A percentile compares a stretch with the other conserved stretches of the same genome.
Evolutionary conservation across 257 asterid genomes (phyloP).

Genomic region (Oldenlandia corymbosa): DNA sequence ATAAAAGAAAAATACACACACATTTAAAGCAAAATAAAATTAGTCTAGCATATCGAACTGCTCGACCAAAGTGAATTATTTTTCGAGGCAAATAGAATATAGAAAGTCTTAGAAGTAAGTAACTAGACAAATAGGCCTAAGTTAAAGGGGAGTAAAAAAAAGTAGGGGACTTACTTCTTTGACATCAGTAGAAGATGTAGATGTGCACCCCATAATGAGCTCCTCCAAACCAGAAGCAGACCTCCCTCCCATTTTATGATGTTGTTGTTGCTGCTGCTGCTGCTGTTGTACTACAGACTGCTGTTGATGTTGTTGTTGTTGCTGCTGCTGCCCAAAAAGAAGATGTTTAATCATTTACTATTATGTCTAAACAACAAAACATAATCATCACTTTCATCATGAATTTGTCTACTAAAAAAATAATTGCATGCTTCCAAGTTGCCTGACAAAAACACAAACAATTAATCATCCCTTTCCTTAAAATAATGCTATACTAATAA

Average conservation of each 20-base stretch:
- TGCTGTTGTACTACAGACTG: constrained; percentile 48
- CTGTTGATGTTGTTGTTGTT: constrained; percentile 13
- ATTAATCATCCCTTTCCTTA: constrained; percentile 5
- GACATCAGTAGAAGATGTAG: constrained; percentile 56
- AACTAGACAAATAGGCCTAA: constrained; percentile 1
- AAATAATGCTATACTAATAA: not conserved
- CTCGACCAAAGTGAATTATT: no score
- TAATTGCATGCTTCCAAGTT: constrained; percentile 30
- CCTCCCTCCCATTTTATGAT: constrained; percentile 70
- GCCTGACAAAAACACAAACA: constrained; percentile 22
- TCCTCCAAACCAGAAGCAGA: constrained; percentile 96
- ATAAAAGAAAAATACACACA: no score
- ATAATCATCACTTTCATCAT: constrained; percentile 67
- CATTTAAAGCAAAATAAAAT: no score
- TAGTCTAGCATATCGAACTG: no score
- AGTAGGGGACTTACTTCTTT: constrained; percentile 60
- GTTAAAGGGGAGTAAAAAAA: constrained; percentile 25
- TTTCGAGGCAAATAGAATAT: no score
- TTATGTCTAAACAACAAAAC: constrained; percentile 15
- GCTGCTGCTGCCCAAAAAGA: constrained; percentile 8
- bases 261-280: constrained; percentile 50
- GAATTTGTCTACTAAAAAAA: constrained; percentile 50
- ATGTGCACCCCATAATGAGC: constrained; percentile 96
- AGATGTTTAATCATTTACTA: constrained; percentile 21
- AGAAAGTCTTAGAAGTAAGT: no score